phyloP scores from a whole-genome alignment of 2,329 filamentous ascomycete species.

The Talaromyces atroroseus region DNA sequence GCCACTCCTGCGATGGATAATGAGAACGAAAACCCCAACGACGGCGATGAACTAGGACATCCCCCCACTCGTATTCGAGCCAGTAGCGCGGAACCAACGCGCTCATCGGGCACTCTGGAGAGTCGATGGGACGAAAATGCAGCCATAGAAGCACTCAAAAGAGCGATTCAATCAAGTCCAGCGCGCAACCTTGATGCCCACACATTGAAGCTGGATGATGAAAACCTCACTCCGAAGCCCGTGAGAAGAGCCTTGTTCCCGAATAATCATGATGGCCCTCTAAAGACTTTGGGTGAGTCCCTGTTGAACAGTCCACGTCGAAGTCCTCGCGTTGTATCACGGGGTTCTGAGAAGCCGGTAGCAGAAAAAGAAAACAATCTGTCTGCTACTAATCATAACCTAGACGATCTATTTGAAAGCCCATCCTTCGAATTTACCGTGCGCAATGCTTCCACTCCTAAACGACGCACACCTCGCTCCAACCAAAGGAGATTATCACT shows the following conservation, averaged over 20 bases:
- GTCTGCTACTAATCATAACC: constrained; percentile 44
- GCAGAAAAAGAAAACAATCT: constrained; percentile 56
- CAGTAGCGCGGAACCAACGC: constrained; percentile 44
- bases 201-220: constrained; percentile 38
- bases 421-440: constrained; percentile 47
- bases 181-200: constrained; percentile 46
- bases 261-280: constrained; percentile 30
- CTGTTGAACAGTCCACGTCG: constrained; percentile 46
- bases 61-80: constrained; percentile 40
- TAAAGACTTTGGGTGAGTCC: constrained; percentile 34
- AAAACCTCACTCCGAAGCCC: constrained; percentile 53
- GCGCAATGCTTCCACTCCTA: constrained; percentile 48
- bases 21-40: constrained; percentile 24
- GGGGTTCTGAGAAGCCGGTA: constrained; percentile 33
- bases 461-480: constrained; percentile 49
- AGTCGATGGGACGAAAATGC: constrained; percentile 33
- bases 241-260: constrained; percentile 42
- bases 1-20: constrained; percentile 31
- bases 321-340: constrained; percentile 33
- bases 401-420: constrained; percentile 64
- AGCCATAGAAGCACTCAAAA: constrained; percentile 43
- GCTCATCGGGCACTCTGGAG: constrained; percentile 28
- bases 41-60: constrained; percentile 20
- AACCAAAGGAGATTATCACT: constrained; percentile 33
- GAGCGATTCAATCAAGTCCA: constrained; percentile 59